These are phyloP conservation scores for Ichthyophthirius multifiliis DNA, from an alignment of 169 alveolate genomes.

Conservation along the genomic window DNA sequence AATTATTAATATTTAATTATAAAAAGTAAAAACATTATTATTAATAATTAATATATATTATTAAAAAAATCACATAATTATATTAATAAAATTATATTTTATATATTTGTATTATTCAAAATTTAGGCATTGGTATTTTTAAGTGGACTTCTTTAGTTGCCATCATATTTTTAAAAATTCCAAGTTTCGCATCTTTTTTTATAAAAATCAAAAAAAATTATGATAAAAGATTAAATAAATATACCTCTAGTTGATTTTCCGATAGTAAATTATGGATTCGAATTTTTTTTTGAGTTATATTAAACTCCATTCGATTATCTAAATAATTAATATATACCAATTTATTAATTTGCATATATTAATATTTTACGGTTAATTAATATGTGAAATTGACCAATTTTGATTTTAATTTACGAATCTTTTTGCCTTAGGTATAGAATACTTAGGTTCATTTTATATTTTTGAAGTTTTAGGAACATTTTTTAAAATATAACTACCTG, in stretches of 20 bases:
- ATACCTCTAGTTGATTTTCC: slow-evolving; percentile 12
- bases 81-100: too few relatives aligned
- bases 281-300: slow-evolving; percentile 16
- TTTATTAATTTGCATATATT: background rate
- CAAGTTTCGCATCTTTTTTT: slow-evolving; percentile 8
- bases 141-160: slow-evolving; percentile 5
- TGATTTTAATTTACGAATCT: background rate
- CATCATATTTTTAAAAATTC: slow-evolving; percentile 19
- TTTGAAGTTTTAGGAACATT: slow-evolving; percentile 15
- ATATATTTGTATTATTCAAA: too few relatives aligned
- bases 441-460: slow-evolving; percentile 8
- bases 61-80: too few relatives aligned
- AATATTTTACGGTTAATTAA: too few relatives aligned
- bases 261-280: slow-evolving; percentile 12
- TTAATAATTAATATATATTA: too few relatives aligned
- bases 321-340: background rate
- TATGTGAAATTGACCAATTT: background rate
- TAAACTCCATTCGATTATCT: background rate
- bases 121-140: slow-evolving; percentile 18
- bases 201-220: background rate
- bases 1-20: too few relatives aligned
- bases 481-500: slow-evolving; percentile 22
- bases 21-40: too few relatives aligned
- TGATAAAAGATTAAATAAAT: background rate
- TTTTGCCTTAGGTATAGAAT: slow-evolving; percentile 17